Conservation (phyloP, 192 early-diverging fungal genomes). For the Paraglomus occultum region DNA sequence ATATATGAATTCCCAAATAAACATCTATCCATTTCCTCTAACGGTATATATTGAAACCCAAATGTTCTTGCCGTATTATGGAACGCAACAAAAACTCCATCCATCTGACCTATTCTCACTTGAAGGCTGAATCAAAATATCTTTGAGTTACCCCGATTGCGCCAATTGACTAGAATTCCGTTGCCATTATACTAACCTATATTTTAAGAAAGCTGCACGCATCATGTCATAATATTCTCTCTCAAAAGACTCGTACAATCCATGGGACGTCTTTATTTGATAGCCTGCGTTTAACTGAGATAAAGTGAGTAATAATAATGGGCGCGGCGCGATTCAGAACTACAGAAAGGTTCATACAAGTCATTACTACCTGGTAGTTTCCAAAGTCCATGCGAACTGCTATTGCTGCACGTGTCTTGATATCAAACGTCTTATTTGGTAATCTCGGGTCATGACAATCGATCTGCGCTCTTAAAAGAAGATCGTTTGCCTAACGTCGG, state of each 20-base stretch:
- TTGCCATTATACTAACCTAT: constrained; percentile 40
- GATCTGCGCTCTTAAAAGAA: constrained; percentile 86
- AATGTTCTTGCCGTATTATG: constrained; percentile 90
- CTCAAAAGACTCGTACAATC: constrained; percentile 79
- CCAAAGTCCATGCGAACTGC: constrained; percentile 77
- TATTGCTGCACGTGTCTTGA: constrained; percentile 86
- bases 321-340: neutral
- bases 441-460: constrained; percentile 79
- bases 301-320: neutral
- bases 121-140: constrained; percentile 71
- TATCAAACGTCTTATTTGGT: constrained; percentile 81
- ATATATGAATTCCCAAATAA: constrained; percentile 70
- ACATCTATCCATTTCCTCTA: constrained; percentile 77
- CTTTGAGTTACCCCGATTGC: neutral
- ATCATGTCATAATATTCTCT: constrained; percentile 94
- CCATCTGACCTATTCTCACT: constrained; percentile 92
- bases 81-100: constrained; percentile 89
- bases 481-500: constrained; percentile 51
- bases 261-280: constrained; percentile 61
- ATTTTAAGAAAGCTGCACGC: constrained; percentile 87
- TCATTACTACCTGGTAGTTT: constrained; percentile 64
- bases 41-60: constrained; percentile 91
- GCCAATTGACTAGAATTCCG: neutral
- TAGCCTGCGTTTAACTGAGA: constrained; percentile 61
- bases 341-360: too few relatives aligned